Evolutionary conservation across 2,329 filamentous ascomycete species (phyloP), one percentile per base, ranked within the genome.

Genomic region (Neonectria faginata): DNA sequence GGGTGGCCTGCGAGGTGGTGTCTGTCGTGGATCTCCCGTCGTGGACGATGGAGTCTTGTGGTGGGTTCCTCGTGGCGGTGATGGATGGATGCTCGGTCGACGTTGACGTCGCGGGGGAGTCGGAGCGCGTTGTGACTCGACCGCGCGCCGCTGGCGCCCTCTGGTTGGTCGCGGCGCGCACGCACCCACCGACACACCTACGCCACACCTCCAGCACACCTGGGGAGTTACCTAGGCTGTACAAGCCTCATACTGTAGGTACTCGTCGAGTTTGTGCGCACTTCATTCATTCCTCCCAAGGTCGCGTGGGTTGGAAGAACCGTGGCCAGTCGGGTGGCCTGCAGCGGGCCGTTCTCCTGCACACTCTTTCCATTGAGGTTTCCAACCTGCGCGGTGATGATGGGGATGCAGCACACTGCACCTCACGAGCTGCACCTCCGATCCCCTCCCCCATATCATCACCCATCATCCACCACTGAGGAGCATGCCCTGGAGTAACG

Each of bases 81-180:
- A 57, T 25, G 25, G 25, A 25, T 25, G 25, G 25, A 25, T 57
- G 59, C 53, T 50, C 47, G 52, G 50, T 41, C 36, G 56, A 60
- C 57, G 48, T 54, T 54, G 50, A 48, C 27, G 55, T 63, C 60
- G 60, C 60, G 60, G 60, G 60, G 60, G 31, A 58, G 60, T 50
- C 27, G 54, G 29, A 66, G 58, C 63, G 69, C 62, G 69, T 73
- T 73, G 64, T 66, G 59, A 65, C 61, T 67, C 68, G 69, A 69
- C 62, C 64, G 68, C 70, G 70, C 70, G 70, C 62, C 66, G 61
- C 57, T 51, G 50, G 64, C 60, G 65, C 45, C 18, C 42, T 39
- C 18, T 65, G 52, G 70, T 73, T 73, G 70, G 70, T 14, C 58
- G 29, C 20, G 22, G 54, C 50, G 51, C 42, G 22, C 41, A 39